Percentiles rank a stretch among this genome's conserved stretches.
phyloP scores from a whole-genome alignment of 495 filamentous ascomycete species.

The Corynascus novoguineensis region DNA sequence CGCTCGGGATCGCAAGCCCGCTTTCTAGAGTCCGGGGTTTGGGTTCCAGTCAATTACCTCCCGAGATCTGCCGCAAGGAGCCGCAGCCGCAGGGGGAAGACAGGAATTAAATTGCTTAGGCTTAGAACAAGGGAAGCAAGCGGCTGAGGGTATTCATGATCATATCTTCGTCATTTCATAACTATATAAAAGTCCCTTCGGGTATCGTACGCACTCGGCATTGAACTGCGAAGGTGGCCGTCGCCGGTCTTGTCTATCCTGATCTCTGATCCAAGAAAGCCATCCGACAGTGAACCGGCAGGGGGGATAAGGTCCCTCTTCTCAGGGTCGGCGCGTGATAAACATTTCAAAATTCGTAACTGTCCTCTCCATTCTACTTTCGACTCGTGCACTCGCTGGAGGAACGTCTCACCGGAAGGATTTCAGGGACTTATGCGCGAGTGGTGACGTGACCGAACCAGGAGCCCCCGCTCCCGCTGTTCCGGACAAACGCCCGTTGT shows the following conservation, averaged over 20 bases:
- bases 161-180: constrained; percentile 9
- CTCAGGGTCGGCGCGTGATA: neutral
- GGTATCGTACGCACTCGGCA: constrained; percentile 6
- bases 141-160: neutral
- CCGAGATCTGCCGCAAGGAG: constrained; percentile 1
- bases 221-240: neutral
- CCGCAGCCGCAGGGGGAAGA: neutral
- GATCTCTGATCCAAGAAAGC: constrained; percentile 1
- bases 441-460: constrained; percentile 25
- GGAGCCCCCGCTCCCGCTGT: constrained; percentile 16
- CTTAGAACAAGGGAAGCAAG: neutral
- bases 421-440: constrained; percentile 61
- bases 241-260: constrained; percentile 5
- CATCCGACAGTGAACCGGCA: neutral
- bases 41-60: neutral
- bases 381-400: neutral
- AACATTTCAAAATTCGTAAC: constrained; percentile 1
- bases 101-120: no score
- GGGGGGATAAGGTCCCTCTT: neutral
- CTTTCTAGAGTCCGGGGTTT: constrained; percentile 11
- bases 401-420: constrained; percentile 42
- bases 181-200: neutral
- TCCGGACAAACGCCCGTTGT: constrained; percentile 39
- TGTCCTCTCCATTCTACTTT: neutral
- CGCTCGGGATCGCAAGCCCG: constrained; percentile 1